Conservation (phyloP, 495 filamentous ascomycete genomes). For the Coniosporium apollinis region DNA sequence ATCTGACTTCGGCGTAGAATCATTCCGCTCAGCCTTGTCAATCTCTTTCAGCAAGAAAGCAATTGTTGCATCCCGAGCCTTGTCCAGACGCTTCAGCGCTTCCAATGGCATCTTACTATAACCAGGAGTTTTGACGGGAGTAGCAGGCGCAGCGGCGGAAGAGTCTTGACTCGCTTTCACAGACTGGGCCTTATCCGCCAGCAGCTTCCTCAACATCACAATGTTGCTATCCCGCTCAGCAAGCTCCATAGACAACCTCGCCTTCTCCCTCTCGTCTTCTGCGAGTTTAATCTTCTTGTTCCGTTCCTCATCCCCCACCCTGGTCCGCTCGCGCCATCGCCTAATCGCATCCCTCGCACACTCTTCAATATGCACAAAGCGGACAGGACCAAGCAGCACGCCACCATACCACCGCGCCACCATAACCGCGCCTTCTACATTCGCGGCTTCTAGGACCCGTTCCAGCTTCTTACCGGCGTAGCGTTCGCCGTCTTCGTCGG, state of each 20-base stretch:
- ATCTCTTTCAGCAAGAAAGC: constrained; percentile 27
- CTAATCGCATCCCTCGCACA: constrained; percentile 22
- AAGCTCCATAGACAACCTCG: constrained; percentile 16
- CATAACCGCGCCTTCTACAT: constrained; percentile 23
- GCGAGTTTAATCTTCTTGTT: constrained; percentile 18
- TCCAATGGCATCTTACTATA: constrained; percentile 22
- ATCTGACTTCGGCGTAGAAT: too few species aligned
- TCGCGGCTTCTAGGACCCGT: constrained; percentile 20
- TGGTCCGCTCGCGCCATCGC: constrained; percentile 11
- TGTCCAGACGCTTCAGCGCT: constrained; percentile 21
- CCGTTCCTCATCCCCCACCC: constrained; percentile 8
- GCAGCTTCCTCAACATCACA: constrained; percentile 19
- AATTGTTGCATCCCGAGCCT: constrained; percentile 28
- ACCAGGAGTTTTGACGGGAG: constrained; percentile 11
- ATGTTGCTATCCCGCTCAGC: constrained; percentile 25
- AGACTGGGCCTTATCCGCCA: constrained; percentile 19
- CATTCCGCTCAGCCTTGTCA: constrained; percentile 28
- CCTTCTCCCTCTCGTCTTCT: constrained; percentile 14
- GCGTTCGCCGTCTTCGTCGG: constrained; percentile 31
- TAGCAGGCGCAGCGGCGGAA: constrained; percentile 1
- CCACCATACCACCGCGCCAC: constrained; percentile 34
- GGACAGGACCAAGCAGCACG: constrained; percentile 25
- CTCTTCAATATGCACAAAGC: constrained; percentile 29
- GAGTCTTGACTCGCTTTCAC: constrained; percentile 1
- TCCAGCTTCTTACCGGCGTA: constrained; percentile 23